Evolutionary conservation across 1,284 basidiomycete genomes (phyloP).

Genomic region (Malassezia sp.): DNA sequence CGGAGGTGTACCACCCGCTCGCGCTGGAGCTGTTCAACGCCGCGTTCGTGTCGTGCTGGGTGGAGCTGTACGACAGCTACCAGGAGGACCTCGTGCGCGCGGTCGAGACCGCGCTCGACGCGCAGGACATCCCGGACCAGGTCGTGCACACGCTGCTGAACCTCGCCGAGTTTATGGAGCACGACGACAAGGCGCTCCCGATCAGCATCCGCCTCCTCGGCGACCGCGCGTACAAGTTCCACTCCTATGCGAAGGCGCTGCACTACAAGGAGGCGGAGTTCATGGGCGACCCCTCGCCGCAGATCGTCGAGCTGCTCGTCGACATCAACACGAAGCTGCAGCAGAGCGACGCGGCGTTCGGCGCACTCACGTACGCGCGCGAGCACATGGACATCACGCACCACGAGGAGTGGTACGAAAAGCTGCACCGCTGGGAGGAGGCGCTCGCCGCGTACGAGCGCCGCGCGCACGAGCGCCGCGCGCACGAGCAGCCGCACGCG

Average conservation of each 20-base stretch:
- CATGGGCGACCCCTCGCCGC: constrained; percentile 69
- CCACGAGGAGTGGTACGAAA: constrained; percentile 95
- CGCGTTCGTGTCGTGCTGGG: constrained; percentile 96
- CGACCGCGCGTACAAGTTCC: constrained; percentile 79
- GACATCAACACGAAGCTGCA: constrained; percentile 94
- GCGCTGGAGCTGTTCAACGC: constrained; percentile 95
- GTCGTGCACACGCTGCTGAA: constrained; percentile 88
- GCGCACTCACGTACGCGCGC: constrained; percentile 40
- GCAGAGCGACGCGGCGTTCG: constrained; percentile 52
- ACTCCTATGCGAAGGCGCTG: constrained; percentile 92
- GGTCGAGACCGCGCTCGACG: constrained; percentile 74
- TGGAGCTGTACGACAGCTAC: constrained; percentile 69
- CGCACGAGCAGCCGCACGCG: constrained; percentile 52
- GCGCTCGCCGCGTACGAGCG: constrained; percentile 78
- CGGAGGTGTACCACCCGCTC: constrained; percentile 80
- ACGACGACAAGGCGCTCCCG: constrained; percentile 89
- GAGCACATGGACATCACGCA: constrained; percentile 60
- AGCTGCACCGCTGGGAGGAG: constrained; percentile 91
- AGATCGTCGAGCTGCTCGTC: constrained; percentile 85
- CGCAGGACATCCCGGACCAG: constrained; percentile 70
- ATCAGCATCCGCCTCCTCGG: constrained; percentile 88
- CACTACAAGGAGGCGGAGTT: constrained; percentile 99
- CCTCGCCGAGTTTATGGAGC: constrained; percentile 99
- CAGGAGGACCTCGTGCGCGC: constrained; percentile 61
- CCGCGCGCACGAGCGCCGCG: constrained; percentile 70